These are phyloP conservation scores for Capronia epimyces DNA, from an alignment of 2,329 filamentous ascomycete genomes.

Conservation along the genomic window DNA sequence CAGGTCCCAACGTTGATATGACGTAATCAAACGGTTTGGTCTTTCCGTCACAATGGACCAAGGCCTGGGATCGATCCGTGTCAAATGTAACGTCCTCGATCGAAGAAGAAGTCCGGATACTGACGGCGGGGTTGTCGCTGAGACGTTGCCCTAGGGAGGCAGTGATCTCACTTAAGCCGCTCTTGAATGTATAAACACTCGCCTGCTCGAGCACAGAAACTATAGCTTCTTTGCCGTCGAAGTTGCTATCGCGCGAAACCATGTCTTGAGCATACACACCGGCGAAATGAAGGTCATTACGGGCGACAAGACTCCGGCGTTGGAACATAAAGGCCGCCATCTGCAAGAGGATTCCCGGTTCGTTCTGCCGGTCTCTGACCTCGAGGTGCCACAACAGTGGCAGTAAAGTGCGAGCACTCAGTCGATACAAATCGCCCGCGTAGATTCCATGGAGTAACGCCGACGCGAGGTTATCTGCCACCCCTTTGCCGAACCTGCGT, in stretches of 20 bases:
- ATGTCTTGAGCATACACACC: neutral
- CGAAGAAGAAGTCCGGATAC: conserved; percentile 48
- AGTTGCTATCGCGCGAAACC: neutral
- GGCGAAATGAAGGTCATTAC: neutral
- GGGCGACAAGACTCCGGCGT: neutral
- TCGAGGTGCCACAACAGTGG: conserved; percentile 50
- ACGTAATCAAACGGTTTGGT: conserved; percentile 28
- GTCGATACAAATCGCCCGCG: conserved; percentile 75
- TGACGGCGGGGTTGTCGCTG: conserved; percentile 52
- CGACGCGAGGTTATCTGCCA: conserved; percentile 69
- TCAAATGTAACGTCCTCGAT: conserved; percentile 15
- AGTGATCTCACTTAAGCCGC: conserved; percentile 61
- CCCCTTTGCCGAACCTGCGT: conserved; percentile 48
- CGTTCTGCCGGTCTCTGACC: conserved; percentile 15
- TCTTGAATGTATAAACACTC: conserved; percentile 41
- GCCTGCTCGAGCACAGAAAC: conserved; percentile 2
- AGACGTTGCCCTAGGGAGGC: conserved; percentile 50
- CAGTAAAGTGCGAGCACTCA: conserved; percentile 66
- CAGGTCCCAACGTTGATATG: conserved; percentile 29
- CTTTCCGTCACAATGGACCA: conserved; percentile 21
- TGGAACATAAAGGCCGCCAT: conserved; percentile 5
- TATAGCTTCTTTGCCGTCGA: neutral
- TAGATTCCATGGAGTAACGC: conserved; percentile 82
- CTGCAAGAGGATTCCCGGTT: conserved; percentile 7
- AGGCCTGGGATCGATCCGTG: conserved; percentile 19